phyloP scores from a whole-genome alignment of 1,284 basidiomycete species.

The Exobasidium rhododendri region DNA sequence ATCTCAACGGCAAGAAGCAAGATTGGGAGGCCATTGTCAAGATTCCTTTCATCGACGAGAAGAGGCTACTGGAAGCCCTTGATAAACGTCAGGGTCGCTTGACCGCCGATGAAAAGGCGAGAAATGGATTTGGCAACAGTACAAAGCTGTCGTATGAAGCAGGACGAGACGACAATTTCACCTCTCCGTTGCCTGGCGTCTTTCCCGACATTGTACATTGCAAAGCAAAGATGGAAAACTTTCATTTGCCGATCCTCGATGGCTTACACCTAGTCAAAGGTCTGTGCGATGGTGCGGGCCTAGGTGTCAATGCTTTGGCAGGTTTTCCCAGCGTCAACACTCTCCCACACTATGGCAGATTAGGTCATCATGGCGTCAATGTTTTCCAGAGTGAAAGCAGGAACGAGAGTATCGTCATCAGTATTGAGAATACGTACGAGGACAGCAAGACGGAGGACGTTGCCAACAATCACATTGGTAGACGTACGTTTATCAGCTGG shows the following conservation, averaged over 20 bases:
- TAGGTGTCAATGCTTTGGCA: constrained; percentile 81
- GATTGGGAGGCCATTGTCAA: constrained; percentile 99
- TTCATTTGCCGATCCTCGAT: constrained; percentile 72
- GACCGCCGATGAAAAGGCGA: constrained; percentile 69
- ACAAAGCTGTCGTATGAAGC: constrained; percentile 73
- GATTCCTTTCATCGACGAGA: constrained; percentile 94
- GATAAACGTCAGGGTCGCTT: constrained; percentile 72
- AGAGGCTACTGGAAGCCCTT: constrained; percentile 68
- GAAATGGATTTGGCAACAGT: constrained; percentile 77
- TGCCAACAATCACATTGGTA: constrained; percentile 71
- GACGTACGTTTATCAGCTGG: constrained; percentile 80
- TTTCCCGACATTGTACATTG: constrained; percentile 87
- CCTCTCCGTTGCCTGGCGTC: constrained; percentile 87
- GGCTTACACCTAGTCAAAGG: constrained; percentile 82
- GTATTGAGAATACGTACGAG: constrained; percentile 74
- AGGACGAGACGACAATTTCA: constrained; percentile 64
- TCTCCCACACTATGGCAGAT: constrained; percentile 70
- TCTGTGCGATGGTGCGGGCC: constrained; percentile 79
- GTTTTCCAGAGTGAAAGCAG: constrained; percentile 85
- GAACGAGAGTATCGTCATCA: constrained; percentile 88
- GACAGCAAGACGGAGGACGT: constrained; percentile 64
- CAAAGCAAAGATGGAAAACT: constrained; percentile 73
- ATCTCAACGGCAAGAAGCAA: constrained; percentile 95
- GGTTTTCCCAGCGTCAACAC: constrained; percentile 95
- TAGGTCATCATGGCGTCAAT: constrained; percentile 85